phyloP scores from a whole-genome alignment of 1,284 basidiomycete species.

The Gomphus sp. region DNA sequence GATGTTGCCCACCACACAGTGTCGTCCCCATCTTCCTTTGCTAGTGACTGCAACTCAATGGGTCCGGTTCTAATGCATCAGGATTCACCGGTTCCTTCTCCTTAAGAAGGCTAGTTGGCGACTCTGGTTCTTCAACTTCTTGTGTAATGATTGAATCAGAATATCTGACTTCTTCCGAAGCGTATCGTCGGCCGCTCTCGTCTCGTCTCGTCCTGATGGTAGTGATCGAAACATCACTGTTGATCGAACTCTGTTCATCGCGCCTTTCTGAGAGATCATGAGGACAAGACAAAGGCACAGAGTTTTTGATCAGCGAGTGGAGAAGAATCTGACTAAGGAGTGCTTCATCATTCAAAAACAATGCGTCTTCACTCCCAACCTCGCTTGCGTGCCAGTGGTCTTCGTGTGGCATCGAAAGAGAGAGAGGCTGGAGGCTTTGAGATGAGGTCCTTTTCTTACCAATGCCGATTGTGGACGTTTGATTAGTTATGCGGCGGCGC shows the following conservation, averaged over 20 bases:
- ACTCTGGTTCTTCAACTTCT: neutral
- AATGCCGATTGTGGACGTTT: neutral
- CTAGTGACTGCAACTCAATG: neutral
- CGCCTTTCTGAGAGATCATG: neutral
- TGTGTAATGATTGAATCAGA: neutral
- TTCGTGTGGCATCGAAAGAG: neutral
- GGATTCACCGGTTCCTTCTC: neutral
- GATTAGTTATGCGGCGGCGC: neutral
- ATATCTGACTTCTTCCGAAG: neutral
- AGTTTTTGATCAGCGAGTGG: neutral
- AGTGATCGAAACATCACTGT: neutral
- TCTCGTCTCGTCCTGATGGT: neutral
- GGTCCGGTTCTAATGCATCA: no score
- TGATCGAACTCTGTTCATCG: neutral
- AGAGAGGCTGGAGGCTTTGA: neutral
- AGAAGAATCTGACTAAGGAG: constrained; percentile 8
- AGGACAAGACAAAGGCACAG: neutral
- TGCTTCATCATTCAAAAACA: constrained; percentile 8
- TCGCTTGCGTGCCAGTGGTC: neutral
- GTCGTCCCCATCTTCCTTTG: neutral
- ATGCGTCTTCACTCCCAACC: neutral
- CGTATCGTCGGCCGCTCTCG: neutral
- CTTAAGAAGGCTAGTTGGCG: neutral
- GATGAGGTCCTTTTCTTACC: constrained; percentile 1
- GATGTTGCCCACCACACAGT: neutral